phyloP scores from a whole-genome alignment of 2,329 filamentous ascomycete species.

The Neurospora crassa region DNA sequence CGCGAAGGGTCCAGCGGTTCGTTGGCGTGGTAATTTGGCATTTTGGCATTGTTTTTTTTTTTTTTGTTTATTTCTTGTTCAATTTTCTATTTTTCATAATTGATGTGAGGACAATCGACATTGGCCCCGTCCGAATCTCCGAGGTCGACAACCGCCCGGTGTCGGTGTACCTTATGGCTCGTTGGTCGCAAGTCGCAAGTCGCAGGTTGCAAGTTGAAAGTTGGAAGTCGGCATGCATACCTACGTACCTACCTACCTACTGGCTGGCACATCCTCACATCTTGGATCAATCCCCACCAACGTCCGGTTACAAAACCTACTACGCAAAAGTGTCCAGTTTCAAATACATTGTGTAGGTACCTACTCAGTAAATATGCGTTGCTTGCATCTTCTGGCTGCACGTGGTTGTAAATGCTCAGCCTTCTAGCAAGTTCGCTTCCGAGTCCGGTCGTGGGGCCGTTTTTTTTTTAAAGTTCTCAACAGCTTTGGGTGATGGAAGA shows the following conservation, averaged over 20 bases:
- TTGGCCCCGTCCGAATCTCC: not conserved
- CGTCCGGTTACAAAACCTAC: not conserved
- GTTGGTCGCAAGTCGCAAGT: not conserved
- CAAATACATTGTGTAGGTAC: not conserved
- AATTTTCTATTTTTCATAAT: too few species aligned
- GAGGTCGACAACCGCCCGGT: not conserved
- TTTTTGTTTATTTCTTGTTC: too few species aligned
- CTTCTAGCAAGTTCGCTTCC: not conserved
- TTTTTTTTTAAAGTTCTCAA: not conserved
- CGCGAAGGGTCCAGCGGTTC: not conserved
- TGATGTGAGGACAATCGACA: not conserved
- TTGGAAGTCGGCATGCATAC: too few species aligned
- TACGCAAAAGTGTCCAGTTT: not conserved
- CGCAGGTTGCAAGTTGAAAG: not conserved
- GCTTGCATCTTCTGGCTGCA: not conserved
- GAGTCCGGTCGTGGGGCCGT: not conserved
- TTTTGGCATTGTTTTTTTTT: not conserved
- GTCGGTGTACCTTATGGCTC: not conserved
- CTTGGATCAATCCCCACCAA: not conserved
- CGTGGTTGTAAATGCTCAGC: not conserved
- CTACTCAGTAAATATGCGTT: not conserved
- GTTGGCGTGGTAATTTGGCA: not conserved
- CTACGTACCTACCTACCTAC: too few species aligned
- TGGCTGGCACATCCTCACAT: not conserved
- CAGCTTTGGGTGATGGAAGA: not conserved